Conservation (phyloP, 2,329 filamentous ascomycete genomes). For the Westerdykella sp. region DNA sequence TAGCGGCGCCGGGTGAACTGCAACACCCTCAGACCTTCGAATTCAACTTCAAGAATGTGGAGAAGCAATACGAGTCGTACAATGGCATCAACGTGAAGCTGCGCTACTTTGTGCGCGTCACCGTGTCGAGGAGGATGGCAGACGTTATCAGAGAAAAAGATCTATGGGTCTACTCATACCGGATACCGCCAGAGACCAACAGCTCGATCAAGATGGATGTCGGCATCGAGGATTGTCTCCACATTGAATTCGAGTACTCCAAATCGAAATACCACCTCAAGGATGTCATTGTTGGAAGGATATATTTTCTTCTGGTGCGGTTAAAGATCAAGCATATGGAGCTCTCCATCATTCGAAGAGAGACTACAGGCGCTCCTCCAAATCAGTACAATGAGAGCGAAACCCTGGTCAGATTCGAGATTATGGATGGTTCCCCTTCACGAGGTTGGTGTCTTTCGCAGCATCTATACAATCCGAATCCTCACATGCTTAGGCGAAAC, state of each 20-base stretch:
- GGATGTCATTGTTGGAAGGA: constrained; percentile 95
- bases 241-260: constrained; percentile 99
- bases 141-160: constrained; percentile 99
- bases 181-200: constrained; percentile 96
- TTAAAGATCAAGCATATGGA: constrained; percentile 99
- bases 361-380: constrained; percentile 91
- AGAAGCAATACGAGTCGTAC: constrained; percentile 99
- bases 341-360: constrained; percentile 90
- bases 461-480: background rate
- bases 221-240: constrained; percentile 96
- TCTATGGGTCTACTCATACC: constrained; percentile 98
- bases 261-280: constrained; percentile 99
- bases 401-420: constrained; percentile 96
- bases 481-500: constrained; percentile 58
- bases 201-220: constrained; percentile 99
- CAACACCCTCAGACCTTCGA: constrained; percentile 98
- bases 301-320: constrained; percentile 95
- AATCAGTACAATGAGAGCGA: constrained; percentile 99
- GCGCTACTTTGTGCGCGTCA: constrained; percentile 96
- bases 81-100: constrained; percentile 99
- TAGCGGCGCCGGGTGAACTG: constrained; percentile 92
- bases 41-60: constrained; percentile 99
- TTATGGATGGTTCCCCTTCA: constrained; percentile 99
- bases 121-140: constrained; percentile 92
- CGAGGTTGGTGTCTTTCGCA: constrained; percentile 54